phyloP scores from a whole-genome alignment of 192 early-diverging fungal species.

The Chytriomyces confervae region DNA sequence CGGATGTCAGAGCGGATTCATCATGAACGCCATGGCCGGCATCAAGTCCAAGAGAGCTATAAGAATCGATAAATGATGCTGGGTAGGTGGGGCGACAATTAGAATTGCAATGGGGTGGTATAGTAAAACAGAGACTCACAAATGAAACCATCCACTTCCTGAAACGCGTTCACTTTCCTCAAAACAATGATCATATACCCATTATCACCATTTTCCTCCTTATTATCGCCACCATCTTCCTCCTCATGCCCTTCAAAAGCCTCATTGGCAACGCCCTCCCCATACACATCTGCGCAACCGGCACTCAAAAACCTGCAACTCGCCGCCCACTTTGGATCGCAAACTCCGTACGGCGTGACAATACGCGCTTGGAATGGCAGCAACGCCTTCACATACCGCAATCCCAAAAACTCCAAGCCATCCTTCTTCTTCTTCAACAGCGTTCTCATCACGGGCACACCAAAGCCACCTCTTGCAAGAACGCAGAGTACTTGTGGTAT shows the following conservation, averaged over 20 bases:
- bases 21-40: neutral
- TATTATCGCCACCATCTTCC: neutral
- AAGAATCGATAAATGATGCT: slow-evolving; percentile 20
- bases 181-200: slow-evolving; percentile 24
- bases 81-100: neutral
- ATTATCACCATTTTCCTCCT: neutral
- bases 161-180: slow-evolving; percentile 3
- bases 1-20: neutral
- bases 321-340: neutral
- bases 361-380: slow-evolving; percentile 3
- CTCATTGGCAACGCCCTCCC: neutral
- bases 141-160: slow-evolving; percentile 14
- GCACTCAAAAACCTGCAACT: neutral
- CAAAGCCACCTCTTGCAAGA: slow-evolving; percentile 28
- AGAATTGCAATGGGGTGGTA: neutral
- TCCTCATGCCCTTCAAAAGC: neutral
- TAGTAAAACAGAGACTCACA: neutral
- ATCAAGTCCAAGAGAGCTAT: neutral
- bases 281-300: neutral
- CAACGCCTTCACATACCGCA: neutral
- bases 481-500: slow-evolving; percentile 13
- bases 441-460: slow-evolving; percentile 17
- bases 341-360: slow-evolving; percentile 15
- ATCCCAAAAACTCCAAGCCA: slow-evolving; percentile 4
- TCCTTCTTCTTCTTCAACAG: neutral